These are phyloP conservation scores for Candida sonorensis DNA, from an alignment of 805 yeast genomes.

Conservation along the genomic window DNA sequence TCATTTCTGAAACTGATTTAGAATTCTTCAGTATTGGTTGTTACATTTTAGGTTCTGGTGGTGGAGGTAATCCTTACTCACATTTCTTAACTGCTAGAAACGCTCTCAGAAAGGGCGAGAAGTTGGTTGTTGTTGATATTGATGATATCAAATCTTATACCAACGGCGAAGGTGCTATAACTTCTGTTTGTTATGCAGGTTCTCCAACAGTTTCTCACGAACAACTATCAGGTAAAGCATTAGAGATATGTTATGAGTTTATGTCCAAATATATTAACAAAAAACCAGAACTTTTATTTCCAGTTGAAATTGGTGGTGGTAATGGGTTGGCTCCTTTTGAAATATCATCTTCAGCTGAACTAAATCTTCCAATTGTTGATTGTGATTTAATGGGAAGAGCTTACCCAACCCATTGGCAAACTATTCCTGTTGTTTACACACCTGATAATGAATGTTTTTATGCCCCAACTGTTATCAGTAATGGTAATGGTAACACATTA, in stretches of 20 bases:
- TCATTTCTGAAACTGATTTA: conserved; percentile 33
- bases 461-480: conserved; percentile 20
- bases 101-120: conserved; percentile 28
- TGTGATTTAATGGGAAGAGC: conserved; percentile 45
- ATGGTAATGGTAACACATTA: conserved; percentile 37
- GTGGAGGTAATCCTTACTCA: conserved; percentile 44
- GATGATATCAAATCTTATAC: conserved; percentile 23
- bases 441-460: conserved; percentile 7
- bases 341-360: conserved; percentile 9
- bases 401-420: conserved; percentile 38
- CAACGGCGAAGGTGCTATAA: conserved; percentile 23
- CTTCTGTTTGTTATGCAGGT: conserved; percentile 35
- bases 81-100: conserved; percentile 29
- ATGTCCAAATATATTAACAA: conserved; percentile 22
- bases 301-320: conserved; percentile 39
- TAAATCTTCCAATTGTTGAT: conserved; percentile 28
- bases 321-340: conserved; percentile 31
- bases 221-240: conserved; percentile 33
- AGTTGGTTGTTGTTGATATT: conserved; percentile 29
- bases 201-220: conserved; percentile 43
- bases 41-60: conserved; percentile 43
- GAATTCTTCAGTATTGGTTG: conserved; percentile 38
- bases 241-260: conserved; percentile 25
- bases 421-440: conserved; percentile 27
- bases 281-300: conserved; percentile 29